Evolutionary conservation across 2,329 filamentous ascomycete genomes (phyloP).

Genomic region (Gaeumannomyces tritici): DNA sequence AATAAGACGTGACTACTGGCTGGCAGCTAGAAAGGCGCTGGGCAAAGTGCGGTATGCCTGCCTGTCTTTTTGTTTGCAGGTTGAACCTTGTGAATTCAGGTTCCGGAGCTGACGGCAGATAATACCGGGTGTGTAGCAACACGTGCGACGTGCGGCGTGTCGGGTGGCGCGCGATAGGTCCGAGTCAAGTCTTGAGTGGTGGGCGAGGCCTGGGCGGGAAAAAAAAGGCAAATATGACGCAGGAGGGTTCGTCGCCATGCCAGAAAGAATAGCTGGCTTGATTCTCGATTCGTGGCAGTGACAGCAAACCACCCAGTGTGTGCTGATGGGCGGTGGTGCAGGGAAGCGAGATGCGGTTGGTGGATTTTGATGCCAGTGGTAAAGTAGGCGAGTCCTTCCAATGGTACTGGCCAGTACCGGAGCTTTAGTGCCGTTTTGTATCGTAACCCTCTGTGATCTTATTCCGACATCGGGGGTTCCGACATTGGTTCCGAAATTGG

Average conservation of each 20-base stretch:
- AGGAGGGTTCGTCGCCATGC: background rate
- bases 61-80: too few species aligned
- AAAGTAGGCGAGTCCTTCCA: too few species aligned
- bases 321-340: background rate
- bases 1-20: background rate
- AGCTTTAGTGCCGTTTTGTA: background rate
- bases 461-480: too few species aligned
- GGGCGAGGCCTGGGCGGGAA: background rate
- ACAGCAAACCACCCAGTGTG: too few species aligned
- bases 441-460: background rate
- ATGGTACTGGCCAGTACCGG: too few species aligned
- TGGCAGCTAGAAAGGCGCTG: background rate
- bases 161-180: background rate
- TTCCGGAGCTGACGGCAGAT: background rate
- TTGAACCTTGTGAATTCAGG: background rate
- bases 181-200: background rate
- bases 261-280: background rate
- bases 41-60: too few species aligned
- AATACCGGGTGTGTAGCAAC: background rate
- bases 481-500: too few species aligned
- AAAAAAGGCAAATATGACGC: background rate
- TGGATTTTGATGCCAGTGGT: background rate
- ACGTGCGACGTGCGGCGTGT: background rate
- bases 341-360: background rate
- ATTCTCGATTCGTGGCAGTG: background rate